Conservation (phyloP, 257 asterid genomes). For the Scutellaria minor region DNA sequence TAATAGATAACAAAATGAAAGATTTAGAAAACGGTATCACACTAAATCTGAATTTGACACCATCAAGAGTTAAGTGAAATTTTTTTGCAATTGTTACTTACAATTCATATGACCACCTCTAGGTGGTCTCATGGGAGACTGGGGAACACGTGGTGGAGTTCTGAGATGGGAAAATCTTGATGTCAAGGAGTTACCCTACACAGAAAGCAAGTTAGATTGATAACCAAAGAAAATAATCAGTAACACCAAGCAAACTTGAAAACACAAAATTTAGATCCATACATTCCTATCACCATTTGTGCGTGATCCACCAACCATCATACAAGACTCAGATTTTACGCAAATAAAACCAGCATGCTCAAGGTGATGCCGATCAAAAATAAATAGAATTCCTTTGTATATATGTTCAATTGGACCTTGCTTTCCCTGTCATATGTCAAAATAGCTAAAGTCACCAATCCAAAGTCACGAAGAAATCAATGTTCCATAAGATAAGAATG, state of each 20-base stretch:
- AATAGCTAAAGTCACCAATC: constrained; percentile 23
- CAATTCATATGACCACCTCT: constrained; percentile 81
- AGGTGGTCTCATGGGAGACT: constrained; percentile 84
- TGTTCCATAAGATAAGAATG: constrained; percentile 11
- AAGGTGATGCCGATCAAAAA: constrained; percentile 89
- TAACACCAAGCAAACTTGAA: constrained; percentile 19
- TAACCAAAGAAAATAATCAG: constrained; percentile 26
- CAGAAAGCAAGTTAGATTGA: constrained; percentile 33
- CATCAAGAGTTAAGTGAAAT: background rate
- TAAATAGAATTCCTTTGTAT: constrained; percentile 71
- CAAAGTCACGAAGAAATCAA: background rate
- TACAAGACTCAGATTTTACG: constrained; percentile 84
- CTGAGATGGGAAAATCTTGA: constrained; percentile 66
- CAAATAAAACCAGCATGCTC: constrained; percentile 99
- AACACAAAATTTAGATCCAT: constrained; percentile 37
- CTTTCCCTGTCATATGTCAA: constrained; percentile 60
- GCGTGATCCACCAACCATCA: constrained; percentile 92
- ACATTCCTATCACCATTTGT: constrained; percentile 83
- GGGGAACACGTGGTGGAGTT: constrained; percentile 73
- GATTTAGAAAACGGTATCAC: background rate
- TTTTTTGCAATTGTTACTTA: constrained; percentile 40
- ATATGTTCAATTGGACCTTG: constrained; percentile 98
- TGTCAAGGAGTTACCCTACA: constrained; percentile 61
- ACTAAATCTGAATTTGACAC: background rate
- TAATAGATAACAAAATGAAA: background rate